Evolutionary conservation across 1,139 yeast species (phyloP).

Genomic region (Debaryomyces subglobosus): DNA sequence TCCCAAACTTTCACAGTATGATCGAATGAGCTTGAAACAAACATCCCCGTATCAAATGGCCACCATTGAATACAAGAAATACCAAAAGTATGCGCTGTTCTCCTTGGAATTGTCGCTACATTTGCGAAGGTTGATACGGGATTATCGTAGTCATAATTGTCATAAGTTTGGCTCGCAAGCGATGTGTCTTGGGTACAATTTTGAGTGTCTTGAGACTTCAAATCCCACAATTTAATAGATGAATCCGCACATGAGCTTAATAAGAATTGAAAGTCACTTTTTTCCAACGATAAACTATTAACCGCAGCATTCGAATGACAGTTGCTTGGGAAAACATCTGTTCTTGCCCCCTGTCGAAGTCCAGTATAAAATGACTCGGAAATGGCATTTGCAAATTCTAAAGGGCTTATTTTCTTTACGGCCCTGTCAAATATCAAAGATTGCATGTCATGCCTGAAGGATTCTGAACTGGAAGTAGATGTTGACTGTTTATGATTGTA

Average conservation of each 20-base stretch:
- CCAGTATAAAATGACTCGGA: slow-evolving; percentile 45
- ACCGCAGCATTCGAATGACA: slow-evolving; percentile 55
- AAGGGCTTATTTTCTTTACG: slow-evolving; percentile 30
- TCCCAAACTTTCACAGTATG: slow-evolving; percentile 83
- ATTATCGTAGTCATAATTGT: slow-evolving; percentile 30
- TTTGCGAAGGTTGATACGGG: slow-evolving; percentile 25
- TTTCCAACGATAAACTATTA: slow-evolving; percentile 68
- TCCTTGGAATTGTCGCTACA: slow-evolving; percentile 53
- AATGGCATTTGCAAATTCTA: slow-evolving; percentile 40
- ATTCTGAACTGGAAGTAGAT: no score
- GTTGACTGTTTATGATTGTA: background rate
- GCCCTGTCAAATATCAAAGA: slow-evolving; percentile 39
- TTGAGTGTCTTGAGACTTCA: slow-evolving; percentile 23
- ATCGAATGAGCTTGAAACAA: slow-evolving; percentile 81
- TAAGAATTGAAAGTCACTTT: slow-evolving; percentile 48
- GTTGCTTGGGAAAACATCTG: slow-evolving; percentile 39
- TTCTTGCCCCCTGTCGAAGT: slow-evolving; percentile 27
- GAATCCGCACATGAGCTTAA: slow-evolving; percentile 83
- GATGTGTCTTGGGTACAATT: slow-evolving; percentile 11
- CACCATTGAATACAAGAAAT: slow-evolving; percentile 82
- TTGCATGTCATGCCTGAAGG: slow-evolving; percentile 33
- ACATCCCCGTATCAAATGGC: slow-evolving; percentile 87
- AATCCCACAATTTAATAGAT: slow-evolving; percentile 65
- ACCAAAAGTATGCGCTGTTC: slow-evolving; percentile 69
- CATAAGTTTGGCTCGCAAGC: slow-evolving; percentile 13